phyloP scores from a whole-genome alignment of 768 basidiomycete genomes.

The Leccinum sublutescens region DNA sequence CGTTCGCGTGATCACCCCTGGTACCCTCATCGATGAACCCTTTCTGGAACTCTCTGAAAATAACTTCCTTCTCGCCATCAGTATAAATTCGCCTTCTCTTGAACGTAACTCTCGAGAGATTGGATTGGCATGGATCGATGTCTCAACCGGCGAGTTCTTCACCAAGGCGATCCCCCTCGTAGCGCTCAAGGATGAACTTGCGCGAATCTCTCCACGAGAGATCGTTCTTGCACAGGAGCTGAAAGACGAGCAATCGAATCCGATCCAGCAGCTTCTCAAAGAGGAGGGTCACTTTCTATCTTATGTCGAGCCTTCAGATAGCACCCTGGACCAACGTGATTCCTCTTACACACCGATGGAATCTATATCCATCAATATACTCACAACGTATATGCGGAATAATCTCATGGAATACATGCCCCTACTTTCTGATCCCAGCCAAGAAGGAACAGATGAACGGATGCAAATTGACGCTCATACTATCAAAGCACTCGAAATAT shows the following conservation, averaged over 20 bases:
- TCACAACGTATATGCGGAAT: constrained; percentile 61
- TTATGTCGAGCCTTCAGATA: constrained; percentile 32
- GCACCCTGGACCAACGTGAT: constrained; percentile 1
- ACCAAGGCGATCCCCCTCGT: constrained; percentile 58
- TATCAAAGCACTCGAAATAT: constrained; percentile 84
- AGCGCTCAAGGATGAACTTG: constrained; percentile 74
- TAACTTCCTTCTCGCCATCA: constrained; percentile 82
- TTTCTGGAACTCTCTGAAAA: constrained; percentile 86
- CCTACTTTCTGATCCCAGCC: constrained; percentile 50
- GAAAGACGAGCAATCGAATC: constrained; percentile 38
- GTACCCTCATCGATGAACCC: constrained; percentile 89
- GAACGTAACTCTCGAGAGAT: constrained; percentile 22
- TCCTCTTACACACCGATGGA: constrained; percentile 39
- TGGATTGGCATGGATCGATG: constrained; percentile 93
- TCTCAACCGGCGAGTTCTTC: constrained; percentile 93
- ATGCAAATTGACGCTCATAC: constrained; percentile 92
- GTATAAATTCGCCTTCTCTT: constrained; percentile 14
- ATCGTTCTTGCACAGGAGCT: constrained; percentile 61
- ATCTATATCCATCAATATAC: constrained; percentile 53
- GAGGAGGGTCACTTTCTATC: constrained; percentile 60
- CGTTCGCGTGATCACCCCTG: constrained; percentile 85
- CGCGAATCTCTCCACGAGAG: constrained; percentile 78
- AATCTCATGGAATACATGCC: constrained; percentile 83
- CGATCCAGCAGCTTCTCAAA: constrained; percentile 45
- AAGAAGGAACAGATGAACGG: constrained; percentile 51